Conservation (phyloP, 2,329 filamentous ascomycete species). For the Calycina herbarum region DNA sequence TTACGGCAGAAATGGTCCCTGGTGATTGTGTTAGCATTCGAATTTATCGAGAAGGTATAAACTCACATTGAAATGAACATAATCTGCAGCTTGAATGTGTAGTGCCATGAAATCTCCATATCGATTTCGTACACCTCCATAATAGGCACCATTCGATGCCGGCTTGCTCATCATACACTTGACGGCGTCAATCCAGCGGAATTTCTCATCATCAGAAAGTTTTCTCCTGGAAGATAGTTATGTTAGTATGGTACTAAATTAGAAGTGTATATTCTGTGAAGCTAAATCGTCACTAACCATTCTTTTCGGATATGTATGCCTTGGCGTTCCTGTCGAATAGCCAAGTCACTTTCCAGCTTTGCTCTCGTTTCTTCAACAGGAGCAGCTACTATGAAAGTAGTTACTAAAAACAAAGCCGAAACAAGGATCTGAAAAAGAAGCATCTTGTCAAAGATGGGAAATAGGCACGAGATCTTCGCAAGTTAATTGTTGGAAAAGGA, state of each 20-base stretch:
- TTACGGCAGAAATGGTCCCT: slow-evolving; percentile 15
- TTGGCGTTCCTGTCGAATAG: not conserved
- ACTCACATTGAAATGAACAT: slow-evolving; percentile 43
- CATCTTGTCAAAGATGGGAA: not conserved
- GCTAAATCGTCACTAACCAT: not conserved
- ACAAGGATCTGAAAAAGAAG: not conserved
- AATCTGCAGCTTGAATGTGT: slow-evolving; percentile 49
- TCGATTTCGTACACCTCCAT: slow-evolving; percentile 46
- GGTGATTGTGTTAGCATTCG: not conserved
- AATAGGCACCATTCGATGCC: slow-evolving; percentile 37
- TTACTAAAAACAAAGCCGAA: not conserved
- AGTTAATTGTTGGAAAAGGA: not conserved
- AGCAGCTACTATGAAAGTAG: not conserved
- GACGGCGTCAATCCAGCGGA: slow-evolving; percentile 47
- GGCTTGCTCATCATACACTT: slow-evolving; percentile 46
- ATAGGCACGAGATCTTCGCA: not conserved
- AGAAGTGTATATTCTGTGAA: not conserved
- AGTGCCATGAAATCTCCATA: slow-evolving; percentile 53
- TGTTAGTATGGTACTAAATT: too few species aligned
- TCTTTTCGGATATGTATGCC: not conserved
- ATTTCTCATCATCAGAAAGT: slow-evolving; percentile 39
- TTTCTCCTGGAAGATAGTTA: slow-evolving; percentile 24
- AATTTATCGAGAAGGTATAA: not conserved
- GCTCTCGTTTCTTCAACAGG: not conserved
- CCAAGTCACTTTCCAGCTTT: not conserved